These are phyloP conservation scores for Colletotrichum caudatum DNA, from an alignment of 2,329 filamentous ascomycete genomes.

Conservation along the genomic window DNA sequence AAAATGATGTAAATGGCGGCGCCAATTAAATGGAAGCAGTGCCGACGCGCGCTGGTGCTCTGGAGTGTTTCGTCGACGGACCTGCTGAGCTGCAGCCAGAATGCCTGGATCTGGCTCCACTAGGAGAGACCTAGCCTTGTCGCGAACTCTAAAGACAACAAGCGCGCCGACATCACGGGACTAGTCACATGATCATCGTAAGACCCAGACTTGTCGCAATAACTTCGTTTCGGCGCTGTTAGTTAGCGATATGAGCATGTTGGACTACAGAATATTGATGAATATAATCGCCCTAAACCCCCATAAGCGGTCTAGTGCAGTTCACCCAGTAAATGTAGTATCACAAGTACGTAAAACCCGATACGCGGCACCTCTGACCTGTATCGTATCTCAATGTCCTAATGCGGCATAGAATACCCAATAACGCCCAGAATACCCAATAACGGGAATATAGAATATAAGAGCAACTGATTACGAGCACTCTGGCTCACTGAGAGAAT, in stretches of 20 bases:
- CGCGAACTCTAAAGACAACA: constrained; percentile 16
- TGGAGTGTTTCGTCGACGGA: constrained; percentile 9
- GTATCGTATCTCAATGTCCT: too few relatives aligned
- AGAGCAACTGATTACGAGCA: neutral
- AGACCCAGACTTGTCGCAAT: neutral
- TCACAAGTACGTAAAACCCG: too few relatives aligned
- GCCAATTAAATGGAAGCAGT: constrained; percentile 21
- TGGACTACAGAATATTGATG: neutral
- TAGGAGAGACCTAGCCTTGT: constrained; percentile 22
- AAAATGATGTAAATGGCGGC: neutral
- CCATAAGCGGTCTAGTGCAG: too few relatives aligned
- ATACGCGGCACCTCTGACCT: too few relatives aligned
- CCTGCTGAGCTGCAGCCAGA: constrained; percentile 16
- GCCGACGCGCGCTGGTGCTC: constrained; percentile 11
- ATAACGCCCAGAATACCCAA: too few relatives aligned
- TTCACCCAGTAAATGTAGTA: too few relatives aligned
- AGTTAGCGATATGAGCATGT: neutral
- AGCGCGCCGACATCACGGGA: neutral
- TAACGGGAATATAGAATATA: neutral
- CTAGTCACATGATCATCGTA: neutral
- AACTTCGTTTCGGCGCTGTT: neutral
- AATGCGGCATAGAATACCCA: too few relatives aligned
- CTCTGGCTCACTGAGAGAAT: neutral
- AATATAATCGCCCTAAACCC: too few relatives aligned
- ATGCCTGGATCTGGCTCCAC: constrained; percentile 29